A percentile compares a stretch with the other conserved stretches of the same genome.
phyloP scores from a whole-genome alignment of 2,329 filamentous ascomycete genomes.

The Trichoderma sp. region DNA sequence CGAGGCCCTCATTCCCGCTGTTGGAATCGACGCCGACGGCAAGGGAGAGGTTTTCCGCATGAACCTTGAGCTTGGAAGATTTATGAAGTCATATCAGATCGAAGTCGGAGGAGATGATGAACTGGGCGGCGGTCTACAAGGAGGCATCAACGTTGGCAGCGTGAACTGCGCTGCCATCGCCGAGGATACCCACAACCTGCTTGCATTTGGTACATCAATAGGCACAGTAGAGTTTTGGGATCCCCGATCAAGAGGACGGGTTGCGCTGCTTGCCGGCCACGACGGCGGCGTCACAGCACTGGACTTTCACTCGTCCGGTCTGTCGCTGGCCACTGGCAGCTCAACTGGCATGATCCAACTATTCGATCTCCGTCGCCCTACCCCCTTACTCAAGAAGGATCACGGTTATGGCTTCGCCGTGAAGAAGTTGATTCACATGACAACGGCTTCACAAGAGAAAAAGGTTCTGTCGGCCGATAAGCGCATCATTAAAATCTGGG shows the following conservation, averaged over 20 bases:
- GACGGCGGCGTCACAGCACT: conserved; percentile 79
- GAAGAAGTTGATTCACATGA: conserved; percentile 73
- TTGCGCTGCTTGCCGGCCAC: conserved; percentile 69
- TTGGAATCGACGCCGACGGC: conserved; percentile 81
- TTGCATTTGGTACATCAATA: conserved; percentile 89
- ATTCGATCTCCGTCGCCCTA: conserved; percentile 86
- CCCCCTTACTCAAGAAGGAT: conserved; percentile 84
- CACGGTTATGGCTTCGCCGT: conserved; percentile 94
- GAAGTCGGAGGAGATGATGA: conserved; percentile 85
- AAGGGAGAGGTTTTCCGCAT: conserved; percentile 89
- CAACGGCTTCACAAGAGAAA: conserved; percentile 70
- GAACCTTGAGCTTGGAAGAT: conserved; percentile 87
- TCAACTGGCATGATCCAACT: conserved; percentile 83
- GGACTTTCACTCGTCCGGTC: conserved; percentile 78
- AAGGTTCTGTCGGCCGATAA: conserved; percentile 93
- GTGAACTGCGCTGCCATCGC: conserved; percentile 87
- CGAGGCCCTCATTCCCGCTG: conserved; percentile 82
- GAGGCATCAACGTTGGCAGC: conserved; percentile 77
- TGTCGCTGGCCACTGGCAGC: conserved; percentile 84
- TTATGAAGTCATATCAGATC: conserved; percentile 90
- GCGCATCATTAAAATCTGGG: conserved; percentile 96
- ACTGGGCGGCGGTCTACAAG: conserved; percentile 75
- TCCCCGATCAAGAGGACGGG: conserved; percentile 74
- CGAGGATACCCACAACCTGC: conserved; percentile 81
- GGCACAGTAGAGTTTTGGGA: conserved; percentile 99